Percentiles rank a stretch among this genome's conserved stretches.
These are phyloP conservation scores for Candida coquimbonensis DNA, from an alignment of 805 yeast species.

Conservation along the genomic window DNA sequence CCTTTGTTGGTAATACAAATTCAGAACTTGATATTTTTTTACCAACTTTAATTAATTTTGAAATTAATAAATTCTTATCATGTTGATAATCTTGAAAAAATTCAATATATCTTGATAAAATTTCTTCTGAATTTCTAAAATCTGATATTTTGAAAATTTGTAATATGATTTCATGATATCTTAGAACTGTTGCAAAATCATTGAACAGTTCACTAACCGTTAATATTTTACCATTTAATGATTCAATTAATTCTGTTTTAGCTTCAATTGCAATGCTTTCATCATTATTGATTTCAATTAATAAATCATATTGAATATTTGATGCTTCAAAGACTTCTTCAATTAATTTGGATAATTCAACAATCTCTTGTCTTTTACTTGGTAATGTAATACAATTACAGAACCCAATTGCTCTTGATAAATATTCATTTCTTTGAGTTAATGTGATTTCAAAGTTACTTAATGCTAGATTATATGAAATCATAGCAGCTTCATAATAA, in stretches of 20 bases:
- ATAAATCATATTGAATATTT: slow-evolving; percentile 57
- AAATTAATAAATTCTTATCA: slow-evolving; percentile 15
- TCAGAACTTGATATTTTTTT: slow-evolving; percentile 60
- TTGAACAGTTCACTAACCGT: slow-evolving; percentile 77
- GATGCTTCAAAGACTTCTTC: slow-evolving; percentile 84
- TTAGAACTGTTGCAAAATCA: slow-evolving; percentile 79
- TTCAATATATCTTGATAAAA: slow-evolving; percentile 72
- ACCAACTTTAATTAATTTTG: slow-evolving; percentile 42
- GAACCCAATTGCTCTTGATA: slow-evolving; percentile 90
- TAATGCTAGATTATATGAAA: slow-evolving; percentile 63
- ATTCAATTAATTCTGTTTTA: slow-evolving; percentile 41
- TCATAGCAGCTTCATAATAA: slow-evolving; percentile 78
- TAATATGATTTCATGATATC: slow-evolving; percentile 77
- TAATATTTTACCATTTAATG: slow-evolving; percentile 58
- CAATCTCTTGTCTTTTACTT: slow-evolving; percentile 66
- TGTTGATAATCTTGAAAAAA: slow-evolving; percentile 38
- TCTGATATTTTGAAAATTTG: slow-evolving; percentile 78
- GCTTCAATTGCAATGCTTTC: slow-evolving; percentile 40
- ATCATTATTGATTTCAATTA: slow-evolving; percentile 43
- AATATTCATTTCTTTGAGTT: slow-evolving; percentile 72
- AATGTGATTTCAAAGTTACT: slow-evolving; percentile 66
- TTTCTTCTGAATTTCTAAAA: slow-evolving; percentile 77
- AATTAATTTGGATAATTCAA: slow-evolving; percentile 58
- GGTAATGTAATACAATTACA: slow-evolving; percentile 82
- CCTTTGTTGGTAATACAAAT: slow-evolving; percentile 71